Percentiles rank a stretch among this genome's conserved stretches.
Conservation (phyloP, 2,329 filamentous ascomycete genomes). For the Penicillium polonicum region DNA sequence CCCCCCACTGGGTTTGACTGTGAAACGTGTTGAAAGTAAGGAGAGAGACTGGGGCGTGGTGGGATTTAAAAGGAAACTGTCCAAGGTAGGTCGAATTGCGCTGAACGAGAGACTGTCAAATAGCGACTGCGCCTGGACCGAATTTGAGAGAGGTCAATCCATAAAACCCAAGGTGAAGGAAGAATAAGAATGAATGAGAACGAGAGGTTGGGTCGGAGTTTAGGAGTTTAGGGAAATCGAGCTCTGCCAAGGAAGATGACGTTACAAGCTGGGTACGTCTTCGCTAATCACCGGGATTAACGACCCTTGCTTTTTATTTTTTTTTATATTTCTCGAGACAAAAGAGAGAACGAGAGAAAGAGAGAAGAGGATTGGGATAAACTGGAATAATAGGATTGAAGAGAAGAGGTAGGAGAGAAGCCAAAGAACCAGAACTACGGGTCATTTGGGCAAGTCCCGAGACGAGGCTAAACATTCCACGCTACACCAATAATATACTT, state of each 20-base stretch:
- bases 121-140: constrained; percentile 1
- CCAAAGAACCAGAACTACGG: neutral
- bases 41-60: constrained; percentile 1
- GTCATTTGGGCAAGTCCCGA: neutral
- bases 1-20: constrained; percentile 8
- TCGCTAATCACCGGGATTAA: constrained; percentile 1
- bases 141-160: constrained; percentile 15
- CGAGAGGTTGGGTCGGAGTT: neutral
- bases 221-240: constrained; percentile 2
- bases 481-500: neutral
- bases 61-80: constrained; percentile 18
- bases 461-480: neutral
- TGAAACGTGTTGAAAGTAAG: constrained; percentile 6
- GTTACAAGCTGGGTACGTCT: constrained; percentile 1
- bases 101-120: constrained; percentile 11
- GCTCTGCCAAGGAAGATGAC: constrained; percentile 9
- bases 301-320: neutral
- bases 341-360: neutral
- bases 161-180: constrained; percentile 9
- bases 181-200: constrained; percentile 7
- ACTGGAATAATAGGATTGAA: neutral
- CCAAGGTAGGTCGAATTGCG: constrained; percentile 1
- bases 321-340: neutral
- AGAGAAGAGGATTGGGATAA: neutral
- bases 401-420: neutral